These are phyloP conservation scores for Cenchrus fungigraminus DNA, from an alignment of 176 grass and related monocot species.

Conservation along the genomic window DNA sequence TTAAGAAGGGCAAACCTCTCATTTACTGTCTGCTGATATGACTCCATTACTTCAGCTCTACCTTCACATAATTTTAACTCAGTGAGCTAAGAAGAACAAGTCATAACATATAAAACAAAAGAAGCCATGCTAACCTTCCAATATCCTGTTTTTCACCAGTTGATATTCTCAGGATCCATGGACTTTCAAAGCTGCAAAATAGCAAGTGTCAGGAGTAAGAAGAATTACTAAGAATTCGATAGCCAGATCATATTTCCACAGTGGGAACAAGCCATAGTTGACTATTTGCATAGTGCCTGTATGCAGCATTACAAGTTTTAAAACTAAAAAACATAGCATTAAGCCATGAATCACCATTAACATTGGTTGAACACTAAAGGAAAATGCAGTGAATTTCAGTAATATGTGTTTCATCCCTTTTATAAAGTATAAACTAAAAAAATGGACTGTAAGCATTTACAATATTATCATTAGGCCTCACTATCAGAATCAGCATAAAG, in stretches of 20 bases:
- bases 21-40: slow-evolving; percentile 56
- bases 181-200: slow-evolving; percentile 66
- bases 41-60: slow-evolving; percentile 59
- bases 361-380: background rate
- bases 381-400: background rate
- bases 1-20: slow-evolving; percentile 66
- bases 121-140: slow-evolving; percentile 56
- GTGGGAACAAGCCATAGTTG: slow-evolving; percentile 3
- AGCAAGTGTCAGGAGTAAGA: slow-evolving; percentile 35
- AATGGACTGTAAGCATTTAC: background rate
- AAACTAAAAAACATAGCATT: background rate
- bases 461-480: slow-evolving; percentile 3
- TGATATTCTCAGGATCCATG: slow-evolving; percentile 68
- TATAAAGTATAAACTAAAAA: slow-evolving; percentile 13
- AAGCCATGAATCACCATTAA: background rate
- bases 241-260: slow-evolving; percentile 8
- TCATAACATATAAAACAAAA: slow-evolving; percentile 23
- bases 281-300: background rate
- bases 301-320: background rate
- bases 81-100: slow-evolving; percentile 30
- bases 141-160: slow-evolving; percentile 58
- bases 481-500: slow-evolving; percentile 22
- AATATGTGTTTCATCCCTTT: background rate
- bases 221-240: slow-evolving; percentile 3
- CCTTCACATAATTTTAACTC: slow-evolving; percentile 56